Evolutionary conservation across 371 early-diverging fungal genomes (phyloP), one percentile per base, ranked within the genome.

Genomic region (Mortierella sp.): DNA sequence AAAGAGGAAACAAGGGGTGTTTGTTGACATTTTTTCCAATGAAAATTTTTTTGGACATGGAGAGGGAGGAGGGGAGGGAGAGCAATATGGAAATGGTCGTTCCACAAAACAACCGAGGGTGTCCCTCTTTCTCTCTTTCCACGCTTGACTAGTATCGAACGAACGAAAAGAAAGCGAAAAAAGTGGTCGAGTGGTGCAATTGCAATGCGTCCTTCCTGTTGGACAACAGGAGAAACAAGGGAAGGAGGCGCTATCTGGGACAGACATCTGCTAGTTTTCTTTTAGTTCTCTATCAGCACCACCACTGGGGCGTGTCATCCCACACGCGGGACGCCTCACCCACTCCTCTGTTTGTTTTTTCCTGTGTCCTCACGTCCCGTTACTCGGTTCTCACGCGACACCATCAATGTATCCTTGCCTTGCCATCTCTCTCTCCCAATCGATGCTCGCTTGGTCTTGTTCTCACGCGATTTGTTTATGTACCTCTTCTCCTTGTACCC

Each of bases 11-110:
- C 31, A 67, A 76, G 77, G 76, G 81, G 77, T 81, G 81, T 76
- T 81, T 81, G 82, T 81, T 81, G 82, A 81, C 74, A n/a, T 77
- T 70, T 64, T 71, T 81, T 54, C 10, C 51, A 43, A 28, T 70
- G 71, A 77, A 81, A 74, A 74, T 71, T 81, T 81, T 77, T 77
- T 64, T 44, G 28, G n/a, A n/a, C n/a, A 48, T 50, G 40, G 31
- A 54, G 28, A 13, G 26, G 34, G 26, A 26, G 57, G 26, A 9
- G 9, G 48, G 1, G 5, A 13, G 26, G 50, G n/a, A n/a, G 55
- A 55, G 6, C 31, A 31, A 61, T 61, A 54, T 54, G 44, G 5
- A 64, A 64, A 37, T 64, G 37, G 21, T 21, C 74, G 72, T 80
- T 76, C 76, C 76, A 75, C 75, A 79, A 59, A 37, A 61, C 26